Evolutionary conservation across 495 filamentous ascomycete genomes (phyloP).

Genomic region (Amniculicola lignicola): DNA sequence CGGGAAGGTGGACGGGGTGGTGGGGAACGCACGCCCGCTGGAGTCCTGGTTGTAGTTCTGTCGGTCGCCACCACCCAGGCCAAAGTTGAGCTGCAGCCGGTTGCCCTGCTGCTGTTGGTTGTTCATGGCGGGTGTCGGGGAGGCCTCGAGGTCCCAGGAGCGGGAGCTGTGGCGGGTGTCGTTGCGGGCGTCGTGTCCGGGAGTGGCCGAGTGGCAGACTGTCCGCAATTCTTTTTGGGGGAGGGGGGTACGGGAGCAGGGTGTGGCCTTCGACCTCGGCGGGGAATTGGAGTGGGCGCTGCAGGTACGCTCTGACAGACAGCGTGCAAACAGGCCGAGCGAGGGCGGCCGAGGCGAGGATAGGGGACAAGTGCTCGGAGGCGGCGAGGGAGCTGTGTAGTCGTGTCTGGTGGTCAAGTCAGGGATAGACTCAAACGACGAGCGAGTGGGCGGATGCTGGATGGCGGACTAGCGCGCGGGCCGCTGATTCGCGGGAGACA

Average conservation of each 20-base stretch:
- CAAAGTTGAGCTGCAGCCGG: conserved; percentile 46
- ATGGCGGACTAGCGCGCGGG: not conserved
- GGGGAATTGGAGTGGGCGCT: conserved; percentile 1
- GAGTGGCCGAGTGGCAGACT: not conserved
- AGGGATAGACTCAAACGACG: conserved; percentile 20
- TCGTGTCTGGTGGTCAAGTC: not conserved
- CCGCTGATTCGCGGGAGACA: conserved; percentile 6
- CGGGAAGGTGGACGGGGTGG: conserved; percentile 93
- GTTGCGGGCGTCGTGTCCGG: not conserved
- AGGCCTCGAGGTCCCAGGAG: not conserved
- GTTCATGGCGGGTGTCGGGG: conserved; percentile 18
- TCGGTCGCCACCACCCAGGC: conserved; percentile 40
- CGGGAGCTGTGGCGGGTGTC: not conserved
- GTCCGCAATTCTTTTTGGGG: conserved; percentile 24
- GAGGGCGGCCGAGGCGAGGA: not conserved
- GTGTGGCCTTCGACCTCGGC: not conserved
- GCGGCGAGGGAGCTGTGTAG: not conserved
- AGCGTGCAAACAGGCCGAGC: not conserved
- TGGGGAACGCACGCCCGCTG: conserved; percentile 75
- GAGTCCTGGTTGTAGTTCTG: conserved; percentile 35
- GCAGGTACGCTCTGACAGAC: not conserved
- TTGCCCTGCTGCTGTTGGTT: conserved; percentile 35
- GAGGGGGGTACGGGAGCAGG: not conserved
- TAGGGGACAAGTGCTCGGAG: not conserved
- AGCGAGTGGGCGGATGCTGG: conserved; percentile 8